Evolutionary conservation across 2,329 filamentous ascomycete species (phyloP), one percentile per base, ranked within the genome.

Genomic region (Stemphylium vesicarium): DNA sequence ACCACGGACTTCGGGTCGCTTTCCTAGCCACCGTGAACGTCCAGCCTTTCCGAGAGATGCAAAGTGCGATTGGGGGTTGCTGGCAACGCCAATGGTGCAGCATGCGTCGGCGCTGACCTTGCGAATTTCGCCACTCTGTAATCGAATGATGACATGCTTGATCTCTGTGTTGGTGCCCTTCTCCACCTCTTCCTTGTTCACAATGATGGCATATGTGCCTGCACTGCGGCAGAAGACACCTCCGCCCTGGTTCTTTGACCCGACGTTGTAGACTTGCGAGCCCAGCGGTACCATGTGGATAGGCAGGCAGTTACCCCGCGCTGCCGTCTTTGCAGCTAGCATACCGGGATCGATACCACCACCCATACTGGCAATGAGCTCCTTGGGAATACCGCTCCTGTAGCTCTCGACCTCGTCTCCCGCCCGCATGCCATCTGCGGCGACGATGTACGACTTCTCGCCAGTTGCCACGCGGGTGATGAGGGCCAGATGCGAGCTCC

Each of bases 171-270:
- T 79, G 54, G 75, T 74, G 45, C 75, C 69, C 45, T 84, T 85
- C 72, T 88, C 86, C 7, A 69, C 66, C 66, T 95, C 91, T 50
- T 96, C 92, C 79, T 96, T 98, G 67, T 92, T 88, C 42, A 96
- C 85, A 12, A 99, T 87, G 2, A 91, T 88, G 18, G 91, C 95
- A 71, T 92, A 93, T 9, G 95, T 98, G 40, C 95, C 95, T 2
- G 96, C 95, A 74, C 92, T 96, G 59, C 95, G 88, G 75, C 95
- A 99, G 75, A 99, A 95, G 16, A 96, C 92, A 12, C 90, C 95
- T 20, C 88, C 85, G 55, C 88, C 88, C 29, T 85, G 84, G 4
- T 87, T 83, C 22, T 89, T 80, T 44, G 84, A 91, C 11, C 94
- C 94, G 31, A 99, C 88, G 64, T 94, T 95, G 82, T 90, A 97